Evolutionary conservation across 345 rosid species (phyloP).

Genomic region (Durio zibethinus): DNA sequence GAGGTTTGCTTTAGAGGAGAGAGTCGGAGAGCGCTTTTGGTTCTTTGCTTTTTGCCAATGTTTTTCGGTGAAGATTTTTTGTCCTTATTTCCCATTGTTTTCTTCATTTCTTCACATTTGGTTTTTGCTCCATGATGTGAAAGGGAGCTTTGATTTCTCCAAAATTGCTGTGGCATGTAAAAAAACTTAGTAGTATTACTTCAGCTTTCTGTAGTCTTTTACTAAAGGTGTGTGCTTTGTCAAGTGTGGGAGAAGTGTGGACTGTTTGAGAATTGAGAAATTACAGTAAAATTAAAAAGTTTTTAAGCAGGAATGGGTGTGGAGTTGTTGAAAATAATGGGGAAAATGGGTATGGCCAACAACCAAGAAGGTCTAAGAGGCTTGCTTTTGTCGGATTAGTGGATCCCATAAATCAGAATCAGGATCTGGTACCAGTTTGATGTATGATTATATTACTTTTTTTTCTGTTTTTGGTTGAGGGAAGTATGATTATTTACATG

Average conservation of each 20-base stretch:
- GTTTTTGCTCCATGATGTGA: conserved; percentile 20
- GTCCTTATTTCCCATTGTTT: background rate
- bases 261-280: background rate
- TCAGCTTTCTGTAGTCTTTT: background rate
- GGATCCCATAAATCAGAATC: conserved; percentile 67
- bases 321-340: conserved; percentile 32
- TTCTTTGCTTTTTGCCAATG: background rate
- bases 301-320: conserved; percentile 9
- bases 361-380: conserved; percentile 30
- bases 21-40: background rate
- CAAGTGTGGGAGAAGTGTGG: background rate
- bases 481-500: background rate
- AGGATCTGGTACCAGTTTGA: conserved; percentile 44
- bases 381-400: conserved; percentile 37
- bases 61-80: conserved; percentile 11
- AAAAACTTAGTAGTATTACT: background rate
- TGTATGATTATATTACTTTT: conserved; percentile 24
- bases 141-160: conserved; percentile 16
- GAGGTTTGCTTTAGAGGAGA: conserved; percentile 18
- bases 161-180: conserved; percentile 6
- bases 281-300: background rate
- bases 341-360: conserved; percentile 38
- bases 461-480: background rate
- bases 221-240: background rate
- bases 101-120: background rate